Percentiles rank a stretch among this genome's conserved stretches.
Evolutionary conservation across 1,284 basidiomycete species (phyloP).

Genomic region (Ustilago bromivora): DNA sequence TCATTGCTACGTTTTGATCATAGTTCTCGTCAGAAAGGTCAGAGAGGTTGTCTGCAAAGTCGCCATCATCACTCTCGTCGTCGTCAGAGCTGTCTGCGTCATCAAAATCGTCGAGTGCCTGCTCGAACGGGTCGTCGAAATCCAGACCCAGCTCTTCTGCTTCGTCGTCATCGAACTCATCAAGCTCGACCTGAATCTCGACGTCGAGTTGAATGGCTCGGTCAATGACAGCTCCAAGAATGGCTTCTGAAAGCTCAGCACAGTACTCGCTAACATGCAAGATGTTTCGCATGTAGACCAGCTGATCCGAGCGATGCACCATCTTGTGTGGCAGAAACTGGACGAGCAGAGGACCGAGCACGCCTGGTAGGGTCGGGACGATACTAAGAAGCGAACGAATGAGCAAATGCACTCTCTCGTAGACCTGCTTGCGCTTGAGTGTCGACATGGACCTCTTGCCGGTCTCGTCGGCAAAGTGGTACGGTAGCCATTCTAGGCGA

Average conservation of each 20-base stretch:
- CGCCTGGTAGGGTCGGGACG: slow-evolving; percentile 73
- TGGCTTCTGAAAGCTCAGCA: slow-evolving; percentile 85
- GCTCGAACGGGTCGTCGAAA: slow-evolving; percentile 84
- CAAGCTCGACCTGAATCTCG: slow-evolving; percentile 94
- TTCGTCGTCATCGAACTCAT: slow-evolving; percentile 80
- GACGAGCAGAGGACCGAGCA: slow-evolving; percentile 83
- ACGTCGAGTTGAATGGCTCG: slow-evolving; percentile 95
- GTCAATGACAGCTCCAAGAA: slow-evolving; percentile 87
- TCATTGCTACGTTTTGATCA: slow-evolving; percentile 63
- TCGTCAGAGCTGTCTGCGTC: slow-evolving; percentile 71
- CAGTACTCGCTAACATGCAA: slow-evolving; percentile 88
- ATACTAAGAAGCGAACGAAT: slow-evolving; percentile 86
- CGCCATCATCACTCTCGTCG: slow-evolving; percentile 69
- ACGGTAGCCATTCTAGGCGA: slow-evolving; percentile 50
- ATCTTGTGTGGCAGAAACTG: slow-evolving; percentile 93
- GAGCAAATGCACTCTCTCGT: slow-evolving; percentile 87
- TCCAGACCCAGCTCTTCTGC: slow-evolving; percentile 68
- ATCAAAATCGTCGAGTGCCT: slow-evolving; percentile 76
- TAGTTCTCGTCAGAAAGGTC: slow-evolving; percentile 75
- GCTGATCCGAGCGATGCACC: slow-evolving; percentile 82
- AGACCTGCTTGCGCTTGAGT: slow-evolving; percentile 77
- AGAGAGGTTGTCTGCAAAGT: slow-evolving; percentile 68
- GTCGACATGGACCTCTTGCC: slow-evolving; percentile 35
- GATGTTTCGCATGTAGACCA: slow-evolving; percentile 91
- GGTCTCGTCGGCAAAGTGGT: slow-evolving; percentile 44